A percentile compares a stretch with the other conserved stretches of the same genome.
These are phyloP conservation scores for Pythium volutum DNA, from an alignment of 352 stramenopile genomes.

Conservation along the genomic window DNA sequence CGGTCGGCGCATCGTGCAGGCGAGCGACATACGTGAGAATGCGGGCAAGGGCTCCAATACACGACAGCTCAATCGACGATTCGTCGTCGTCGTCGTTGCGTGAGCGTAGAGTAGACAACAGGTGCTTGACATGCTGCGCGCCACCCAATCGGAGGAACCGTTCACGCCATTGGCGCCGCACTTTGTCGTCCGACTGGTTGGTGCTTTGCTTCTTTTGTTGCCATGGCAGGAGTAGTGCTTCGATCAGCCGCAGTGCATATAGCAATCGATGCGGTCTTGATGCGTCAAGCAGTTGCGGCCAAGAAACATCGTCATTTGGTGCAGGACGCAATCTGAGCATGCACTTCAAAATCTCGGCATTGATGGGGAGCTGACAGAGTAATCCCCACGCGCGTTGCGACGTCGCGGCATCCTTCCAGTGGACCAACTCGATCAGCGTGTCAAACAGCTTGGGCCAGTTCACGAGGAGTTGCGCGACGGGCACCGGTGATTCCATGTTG, in stretches of 20 bases:
- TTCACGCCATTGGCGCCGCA: slow-evolving; percentile 71
- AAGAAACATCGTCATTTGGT: slow-evolving; percentile 22
- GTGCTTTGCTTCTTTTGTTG: slow-evolving; percentile 5
- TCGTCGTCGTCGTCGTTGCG: slow-evolving; percentile 24
- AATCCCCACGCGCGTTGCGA: slow-evolving; percentile 72
- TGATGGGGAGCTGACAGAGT: slow-evolving; percentile 66
- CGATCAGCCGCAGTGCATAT: slow-evolving; percentile 65
- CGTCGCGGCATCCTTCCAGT: slow-evolving; percentile 39
- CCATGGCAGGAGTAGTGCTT: slow-evolving; percentile 57
- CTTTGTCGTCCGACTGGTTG: slow-evolving; percentile 28
- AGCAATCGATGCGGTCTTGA: slow-evolving; percentile 52
- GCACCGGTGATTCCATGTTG: not conserved
- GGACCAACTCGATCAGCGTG: slow-evolving; percentile 54
- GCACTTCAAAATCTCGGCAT: slow-evolving; percentile 49
- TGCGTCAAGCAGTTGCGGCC: slow-evolving; percentile 43
- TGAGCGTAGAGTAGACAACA: not conserved
- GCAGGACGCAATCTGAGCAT: slow-evolving; percentile 59
- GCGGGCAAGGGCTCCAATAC: slow-evolving; percentile 40
- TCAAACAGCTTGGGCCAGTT: slow-evolving; percentile 56
- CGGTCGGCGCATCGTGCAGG: slow-evolving; percentile 1
- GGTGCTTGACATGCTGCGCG: slow-evolving; percentile 35
- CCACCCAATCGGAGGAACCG: slow-evolving; percentile 72
- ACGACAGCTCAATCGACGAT: slow-evolving; percentile 18
- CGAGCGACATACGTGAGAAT: slow-evolving; percentile 28
- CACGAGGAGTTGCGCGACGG: slow-evolving; percentile 42